phyloP scores from a whole-genome alignment of 1,139 yeast species.

The Yamadazyma atlantica region DNA sequence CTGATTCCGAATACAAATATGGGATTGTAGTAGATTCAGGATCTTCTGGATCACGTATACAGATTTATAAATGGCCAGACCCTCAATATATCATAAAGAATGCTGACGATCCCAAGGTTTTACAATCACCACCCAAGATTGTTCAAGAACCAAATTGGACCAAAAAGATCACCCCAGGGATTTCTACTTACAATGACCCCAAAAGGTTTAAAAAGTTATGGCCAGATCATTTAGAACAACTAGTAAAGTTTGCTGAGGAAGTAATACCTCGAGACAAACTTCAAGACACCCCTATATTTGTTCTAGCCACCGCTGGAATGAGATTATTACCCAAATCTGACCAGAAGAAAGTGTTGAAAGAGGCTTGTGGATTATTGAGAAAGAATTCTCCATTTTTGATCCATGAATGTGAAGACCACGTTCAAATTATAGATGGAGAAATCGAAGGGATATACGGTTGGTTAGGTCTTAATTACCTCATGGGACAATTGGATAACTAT shows the following conservation, averaged over 20 bases:
- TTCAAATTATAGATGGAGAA: constrained; percentile 76
- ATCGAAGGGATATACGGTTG: constrained; percentile 83
- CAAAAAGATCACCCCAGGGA: constrained; percentile 65
- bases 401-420: constrained; percentile 55
- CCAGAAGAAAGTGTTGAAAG: constrained; percentile 45
- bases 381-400: constrained; percentile 51
- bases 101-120: constrained; percentile 21
- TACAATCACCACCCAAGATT: constrained; percentile 62
- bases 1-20: constrained; percentile 32
- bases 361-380: constrained; percentile 51
- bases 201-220: constrained; percentile 50
- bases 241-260: constrained; percentile 57
- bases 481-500: constrained; percentile 53
- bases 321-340: constrained; percentile 53
- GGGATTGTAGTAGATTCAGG: constrained; percentile 83
- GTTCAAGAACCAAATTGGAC: constrained; percentile 61
- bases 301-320: constrained; percentile 85
- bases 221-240: constrained; percentile 55
- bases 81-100: constrained; percentile 27
- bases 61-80: constrained; percentile 67
- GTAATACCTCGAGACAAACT: constrained; percentile 57
- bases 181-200: constrained; percentile 53
- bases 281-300: constrained; percentile 63
- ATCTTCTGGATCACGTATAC: constrained; percentile 75
- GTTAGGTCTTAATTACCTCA: constrained; percentile 69